Conservation (phyloP, 805 yeast genomes). For the Metschnikowia santaceciliae region DNA sequence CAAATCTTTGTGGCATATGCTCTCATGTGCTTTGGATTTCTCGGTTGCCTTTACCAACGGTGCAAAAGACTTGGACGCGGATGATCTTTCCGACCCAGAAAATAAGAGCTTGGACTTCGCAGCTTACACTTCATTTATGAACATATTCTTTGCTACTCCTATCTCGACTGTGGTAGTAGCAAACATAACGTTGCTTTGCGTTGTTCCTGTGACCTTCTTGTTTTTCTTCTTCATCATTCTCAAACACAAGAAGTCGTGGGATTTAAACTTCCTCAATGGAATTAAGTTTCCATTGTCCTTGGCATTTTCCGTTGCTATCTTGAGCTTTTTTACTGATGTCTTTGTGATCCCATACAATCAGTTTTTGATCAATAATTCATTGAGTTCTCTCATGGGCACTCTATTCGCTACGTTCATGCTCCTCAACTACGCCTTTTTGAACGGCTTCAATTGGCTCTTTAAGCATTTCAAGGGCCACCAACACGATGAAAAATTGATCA, state of each 20-base stretch:
- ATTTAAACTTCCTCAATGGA: slow-evolving; percentile 36
- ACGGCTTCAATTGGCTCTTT: slow-evolving; percentile 35
- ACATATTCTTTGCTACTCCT: slow-evolving; percentile 54
- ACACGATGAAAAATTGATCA: slow-evolving; percentile 53
- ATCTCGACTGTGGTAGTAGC: slow-evolving; percentile 44
- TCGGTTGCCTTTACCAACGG: slow-evolving; percentile 38
- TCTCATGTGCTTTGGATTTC: slow-evolving; percentile 63
- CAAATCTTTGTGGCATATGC: slow-evolving; percentile 82
- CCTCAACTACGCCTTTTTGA: slow-evolving; percentile 54
- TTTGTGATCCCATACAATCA: slow-evolving; percentile 22
- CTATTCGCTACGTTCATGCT: slow-evolving; percentile 49
- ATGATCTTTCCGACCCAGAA: background rate
- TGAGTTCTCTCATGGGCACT: slow-evolving; percentile 30
- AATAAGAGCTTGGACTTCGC: slow-evolving; percentile 38
- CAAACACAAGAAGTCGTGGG: slow-evolving; percentile 47
- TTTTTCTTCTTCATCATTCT: slow-evolving; percentile 46
- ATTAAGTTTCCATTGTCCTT: slow-evolving; percentile 52
- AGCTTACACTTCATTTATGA: slow-evolving; percentile 62
- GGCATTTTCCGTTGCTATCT: slow-evolving; percentile 36
- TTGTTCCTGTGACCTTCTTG: slow-evolving; percentile 52
- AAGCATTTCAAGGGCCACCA: slow-evolving; percentile 29
- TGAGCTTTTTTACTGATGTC: slow-evolving; percentile 22
- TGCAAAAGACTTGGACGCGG: slow-evolving; percentile 29
- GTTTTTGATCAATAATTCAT: slow-evolving; percentile 39
- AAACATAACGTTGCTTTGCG: slow-evolving; percentile 49